phyloP scores from a whole-genome alignment of 176 grass and related monocot genomes.

The Aegilops umbellulata region DNA sequence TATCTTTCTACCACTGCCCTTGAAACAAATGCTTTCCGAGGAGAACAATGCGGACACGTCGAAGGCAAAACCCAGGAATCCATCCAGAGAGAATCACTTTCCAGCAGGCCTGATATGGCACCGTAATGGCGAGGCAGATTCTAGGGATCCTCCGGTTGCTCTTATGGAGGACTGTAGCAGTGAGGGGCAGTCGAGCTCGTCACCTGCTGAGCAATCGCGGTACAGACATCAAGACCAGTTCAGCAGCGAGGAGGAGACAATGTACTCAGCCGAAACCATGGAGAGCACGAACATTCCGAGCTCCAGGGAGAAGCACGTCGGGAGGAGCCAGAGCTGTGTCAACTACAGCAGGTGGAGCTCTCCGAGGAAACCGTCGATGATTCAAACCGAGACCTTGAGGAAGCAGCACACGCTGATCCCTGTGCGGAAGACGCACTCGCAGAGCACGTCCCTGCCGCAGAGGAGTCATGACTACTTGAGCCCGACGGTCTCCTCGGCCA shows the following conservation, averaged over 20 bases:
- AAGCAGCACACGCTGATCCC: constrained; percentile 65
- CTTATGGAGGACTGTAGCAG: constrained; percentile 42
- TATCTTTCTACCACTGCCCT: constrained; percentile 74
- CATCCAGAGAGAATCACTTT: constrained; percentile 44
- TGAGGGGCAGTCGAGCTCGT: constrained; percentile 66
- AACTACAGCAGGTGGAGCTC: constrained; percentile 73
- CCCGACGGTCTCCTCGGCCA: constrained; percentile 83
- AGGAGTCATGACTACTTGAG: constrained; percentile 78
- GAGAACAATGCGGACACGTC: constrained; percentile 51
- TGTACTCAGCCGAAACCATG: constrained; percentile 99
- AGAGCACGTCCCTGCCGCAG: constrained; percentile 46
- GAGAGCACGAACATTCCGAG: constrained; percentile 86
- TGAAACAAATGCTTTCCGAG: constrained; percentile 88
- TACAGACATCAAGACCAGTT: constrained; percentile 45
- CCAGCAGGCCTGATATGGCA: constrained; percentile 46
- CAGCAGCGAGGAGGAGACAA: constrained; percentile 80
- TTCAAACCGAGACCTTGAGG: constrained; percentile 38
- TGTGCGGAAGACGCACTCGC: constrained; percentile 60
- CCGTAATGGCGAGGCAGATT: constrained; percentile 39
- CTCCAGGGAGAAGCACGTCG: constrained; percentile 65
- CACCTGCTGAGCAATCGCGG: constrained; percentile 44
- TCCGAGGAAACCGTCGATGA: constrained; percentile 40
- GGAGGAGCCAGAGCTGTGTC: constrained; percentile 86
- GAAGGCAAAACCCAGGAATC: constrained; percentile 40
- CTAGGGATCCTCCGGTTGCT: constrained; percentile 39